Evolutionary conservation across 805 yeast genomes (phyloP).

Genomic region (Saturnispora kantuleensis): DNA sequence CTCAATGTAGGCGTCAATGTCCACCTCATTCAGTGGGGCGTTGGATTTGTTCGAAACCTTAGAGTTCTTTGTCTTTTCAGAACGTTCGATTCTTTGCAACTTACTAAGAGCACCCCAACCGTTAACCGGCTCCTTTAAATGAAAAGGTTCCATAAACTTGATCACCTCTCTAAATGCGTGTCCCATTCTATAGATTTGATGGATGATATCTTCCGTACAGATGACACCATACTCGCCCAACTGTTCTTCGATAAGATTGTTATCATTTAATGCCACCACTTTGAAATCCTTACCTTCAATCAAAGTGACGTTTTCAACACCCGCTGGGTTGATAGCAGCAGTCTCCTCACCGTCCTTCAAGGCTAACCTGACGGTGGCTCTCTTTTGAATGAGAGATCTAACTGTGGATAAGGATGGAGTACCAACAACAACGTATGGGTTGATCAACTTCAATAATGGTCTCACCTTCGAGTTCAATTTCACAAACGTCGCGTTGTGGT

Average conservation of each 20-base stretch:
- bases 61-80: constrained; percentile 38
- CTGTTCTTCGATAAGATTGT: constrained; percentile 63
- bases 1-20: constrained; percentile 58
- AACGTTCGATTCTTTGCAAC: constrained; percentile 51
- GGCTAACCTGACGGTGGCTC: constrained; percentile 45
- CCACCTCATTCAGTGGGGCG: constrained; percentile 60
- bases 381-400: constrained; percentile 65
- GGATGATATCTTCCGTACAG: constrained; percentile 74
- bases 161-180: constrained; percentile 52
- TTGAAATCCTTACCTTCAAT: constrained; percentile 12
- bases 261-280: constrained; percentile 53
- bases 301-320: constrained; percentile 6
- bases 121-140: constrained; percentile 55
- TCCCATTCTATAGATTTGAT: constrained; percentile 55
- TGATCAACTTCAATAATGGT: constrained; percentile 55
- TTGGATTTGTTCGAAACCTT: constrained; percentile 49
- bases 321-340: constrained; percentile 7
- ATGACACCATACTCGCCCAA: constrained; percentile 61
- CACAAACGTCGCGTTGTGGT: constrained; percentile 64
- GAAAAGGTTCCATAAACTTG: constrained; percentile 61
- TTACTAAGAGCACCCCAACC: constrained; percentile 71
- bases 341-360: constrained; percentile 14
- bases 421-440: constrained; percentile 69
- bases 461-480: constrained; percentile 49
- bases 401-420: constrained; percentile 64